These are phyloP conservation scores for Liriodendron chinense DNA, from an alignment of 164 flowering plant species.

Conservation along the genomic window DNA sequence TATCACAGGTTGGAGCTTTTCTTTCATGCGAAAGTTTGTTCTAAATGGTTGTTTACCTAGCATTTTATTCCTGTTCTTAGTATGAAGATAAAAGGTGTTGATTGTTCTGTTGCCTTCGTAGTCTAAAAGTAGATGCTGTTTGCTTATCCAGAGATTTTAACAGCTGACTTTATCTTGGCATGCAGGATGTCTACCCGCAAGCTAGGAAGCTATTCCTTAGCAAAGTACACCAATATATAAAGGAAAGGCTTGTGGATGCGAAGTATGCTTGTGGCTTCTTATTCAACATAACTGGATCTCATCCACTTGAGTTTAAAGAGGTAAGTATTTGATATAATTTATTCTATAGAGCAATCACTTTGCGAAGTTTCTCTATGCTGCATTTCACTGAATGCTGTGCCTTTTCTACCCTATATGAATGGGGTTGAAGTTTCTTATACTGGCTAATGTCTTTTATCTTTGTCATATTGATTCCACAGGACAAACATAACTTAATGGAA, in stretches of 20 bases:
- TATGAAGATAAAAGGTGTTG: not conserved
- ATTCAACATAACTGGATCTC: conserved; percentile 36
- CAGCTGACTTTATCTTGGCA: not conserved
- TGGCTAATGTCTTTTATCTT: conserved; percentile 1
- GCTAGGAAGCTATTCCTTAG: conserved; percentile 62
- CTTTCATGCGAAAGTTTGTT: not conserved
- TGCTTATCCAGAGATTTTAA: not conserved
- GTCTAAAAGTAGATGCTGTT: not conserved
- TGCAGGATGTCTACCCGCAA: conserved; percentile 61
- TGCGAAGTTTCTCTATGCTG: not conserved
- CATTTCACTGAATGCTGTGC: not conserved
- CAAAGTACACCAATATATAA: conserved; percentile 86
- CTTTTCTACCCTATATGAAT: no score
- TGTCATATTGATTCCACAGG: conserved; percentile 40
- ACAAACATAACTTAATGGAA: conserved; percentile 67
- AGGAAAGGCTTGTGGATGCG: conserved; percentile 76
- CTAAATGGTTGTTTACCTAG: not conserved
- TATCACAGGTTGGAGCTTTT: conserved; percentile 57
- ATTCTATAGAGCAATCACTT: not conserved
- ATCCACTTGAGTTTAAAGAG: conserved; percentile 57
- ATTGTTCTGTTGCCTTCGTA: not conserved
- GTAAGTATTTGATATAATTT: conserved; percentile 28
- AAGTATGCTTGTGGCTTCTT: conserved; percentile 86
- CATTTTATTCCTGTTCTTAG: not conserved
- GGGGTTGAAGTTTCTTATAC: not conserved